phyloP scores from a whole-genome alignment of 1,284 basidiomycete genomes.

The Boletus calvinii region DNA sequence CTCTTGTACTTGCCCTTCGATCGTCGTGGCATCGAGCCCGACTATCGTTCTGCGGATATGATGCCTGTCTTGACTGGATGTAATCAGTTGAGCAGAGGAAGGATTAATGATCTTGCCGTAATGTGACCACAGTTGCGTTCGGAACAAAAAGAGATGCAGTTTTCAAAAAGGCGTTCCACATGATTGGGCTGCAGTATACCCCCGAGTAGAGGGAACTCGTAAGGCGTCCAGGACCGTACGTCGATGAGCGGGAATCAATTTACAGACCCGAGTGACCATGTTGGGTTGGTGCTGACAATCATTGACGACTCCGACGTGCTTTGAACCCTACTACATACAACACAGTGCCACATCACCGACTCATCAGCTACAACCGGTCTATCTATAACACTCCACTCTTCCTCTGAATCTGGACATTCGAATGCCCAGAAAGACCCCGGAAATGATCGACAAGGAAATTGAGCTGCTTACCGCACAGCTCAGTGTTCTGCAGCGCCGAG shows the following conservation, averaged over 20 bases:
- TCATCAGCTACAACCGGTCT: no score
- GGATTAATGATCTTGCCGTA: no score
- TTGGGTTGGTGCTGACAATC: no score
- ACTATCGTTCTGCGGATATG: no score
- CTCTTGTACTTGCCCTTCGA: neutral
- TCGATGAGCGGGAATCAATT: no score
- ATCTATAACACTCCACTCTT: neutral
- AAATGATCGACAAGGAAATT: slow-evolving; percentile 37
- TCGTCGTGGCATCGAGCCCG: neutral
- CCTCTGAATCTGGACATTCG: neutral
- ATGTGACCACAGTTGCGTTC: neutral
- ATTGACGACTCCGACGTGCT: no score
- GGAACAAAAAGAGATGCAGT: neutral
- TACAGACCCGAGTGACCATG: no score
- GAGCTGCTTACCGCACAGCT: slow-evolving; percentile 40
- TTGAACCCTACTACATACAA: no score
- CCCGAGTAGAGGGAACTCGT: neutral
- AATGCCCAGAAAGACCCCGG: slow-evolving; percentile 24
- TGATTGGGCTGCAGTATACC: no score
- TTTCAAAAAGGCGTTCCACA: no score
- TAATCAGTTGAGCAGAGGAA: neutral
- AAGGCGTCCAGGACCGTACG: neutral
- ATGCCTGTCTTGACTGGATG: neutral
- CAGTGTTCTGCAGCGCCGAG: slow-evolving; percentile 35
- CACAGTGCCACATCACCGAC: no score